phyloP scores from a whole-genome alignment of 2,329 filamentous ascomycete genomes.

The Aspergillus sp. region DNA sequence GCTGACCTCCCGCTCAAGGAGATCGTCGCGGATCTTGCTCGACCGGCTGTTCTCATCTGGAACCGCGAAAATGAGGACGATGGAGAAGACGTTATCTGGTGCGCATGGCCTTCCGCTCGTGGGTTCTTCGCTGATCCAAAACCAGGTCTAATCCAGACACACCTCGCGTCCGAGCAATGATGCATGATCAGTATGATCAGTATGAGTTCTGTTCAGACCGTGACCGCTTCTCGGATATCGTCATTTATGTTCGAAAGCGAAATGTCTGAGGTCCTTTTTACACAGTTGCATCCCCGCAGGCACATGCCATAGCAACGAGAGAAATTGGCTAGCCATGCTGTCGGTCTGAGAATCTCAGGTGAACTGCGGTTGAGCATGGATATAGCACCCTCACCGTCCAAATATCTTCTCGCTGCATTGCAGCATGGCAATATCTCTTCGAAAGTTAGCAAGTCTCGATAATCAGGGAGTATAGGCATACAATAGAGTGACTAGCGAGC shows the following conservation, averaged over 20 bases:
- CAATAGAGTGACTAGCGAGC: too few relatives aligned
- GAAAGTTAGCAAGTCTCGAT: too few relatives aligned
- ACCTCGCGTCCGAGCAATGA: background rate
- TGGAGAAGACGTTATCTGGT: background rate
- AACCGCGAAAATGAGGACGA: background rate
- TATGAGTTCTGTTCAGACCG: background rate
- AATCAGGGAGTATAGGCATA: too few relatives aligned
- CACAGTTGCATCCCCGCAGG: too few relatives aligned
- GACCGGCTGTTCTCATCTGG: conserved; percentile 14
- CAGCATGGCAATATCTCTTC: too few relatives aligned
- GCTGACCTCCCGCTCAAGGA: conserved; percentile 21
- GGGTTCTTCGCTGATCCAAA: background rate
- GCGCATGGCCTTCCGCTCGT: background rate
- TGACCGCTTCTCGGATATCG: background rate
- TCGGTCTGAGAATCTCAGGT: too few relatives aligned
- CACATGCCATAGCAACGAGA: too few relatives aligned
- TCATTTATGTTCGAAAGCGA: background rate
- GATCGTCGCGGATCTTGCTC: conserved; percentile 25
- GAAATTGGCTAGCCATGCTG: too few relatives aligned
- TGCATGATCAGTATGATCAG: background rate
- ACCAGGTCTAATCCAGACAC: background rate
- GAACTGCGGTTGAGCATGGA: too few relatives aligned
- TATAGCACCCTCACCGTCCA: too few relatives aligned
- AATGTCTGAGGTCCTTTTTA: too few relatives aligned
- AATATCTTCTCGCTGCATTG: too few relatives aligned